These are phyloP conservation scores for Penicillium brasilianum DNA, from an alignment of 2,329 filamentous ascomycete genomes.

Conservation along the genomic window DNA sequence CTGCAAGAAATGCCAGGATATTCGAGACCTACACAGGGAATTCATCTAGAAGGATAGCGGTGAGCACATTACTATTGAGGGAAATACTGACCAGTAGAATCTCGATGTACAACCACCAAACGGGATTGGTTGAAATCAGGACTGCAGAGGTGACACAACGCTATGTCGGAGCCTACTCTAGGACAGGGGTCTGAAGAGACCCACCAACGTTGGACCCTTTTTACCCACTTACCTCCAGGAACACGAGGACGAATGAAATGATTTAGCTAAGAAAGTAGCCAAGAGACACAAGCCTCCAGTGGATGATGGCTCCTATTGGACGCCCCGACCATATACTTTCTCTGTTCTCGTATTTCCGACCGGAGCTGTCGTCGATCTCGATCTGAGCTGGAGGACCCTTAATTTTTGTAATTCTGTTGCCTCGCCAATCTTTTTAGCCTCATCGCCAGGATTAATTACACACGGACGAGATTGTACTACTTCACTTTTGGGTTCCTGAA, in stretches of 20 bases:
- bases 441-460: not conserved
- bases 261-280: not conserved
- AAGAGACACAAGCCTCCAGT: not conserved
- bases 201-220: not conserved
- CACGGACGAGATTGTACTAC: not conserved
- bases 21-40: not conserved
- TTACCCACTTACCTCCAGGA: not conserved
- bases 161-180: not conserved
- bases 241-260: not conserved
- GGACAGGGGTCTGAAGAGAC: not conserved
- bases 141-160: not conserved
- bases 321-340: not conserved
- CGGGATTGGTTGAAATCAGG: not conserved
- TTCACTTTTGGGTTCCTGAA: no score
- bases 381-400: not conserved
- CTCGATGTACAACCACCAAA: not conserved
- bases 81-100: not conserved
- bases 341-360: slow-evolving; percentile 1
- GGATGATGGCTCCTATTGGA: not conserved
- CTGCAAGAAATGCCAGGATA: not conserved
- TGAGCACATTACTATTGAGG: not conserved
- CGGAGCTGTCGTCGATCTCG: not conserved
- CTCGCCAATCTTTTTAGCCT: slow-evolving; percentile 1
- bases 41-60: not conserved
- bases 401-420: not conserved